phyloP scores from a whole-genome alignment of 306 rosid genomes.

The Trifolium subterraneum region DNA sequence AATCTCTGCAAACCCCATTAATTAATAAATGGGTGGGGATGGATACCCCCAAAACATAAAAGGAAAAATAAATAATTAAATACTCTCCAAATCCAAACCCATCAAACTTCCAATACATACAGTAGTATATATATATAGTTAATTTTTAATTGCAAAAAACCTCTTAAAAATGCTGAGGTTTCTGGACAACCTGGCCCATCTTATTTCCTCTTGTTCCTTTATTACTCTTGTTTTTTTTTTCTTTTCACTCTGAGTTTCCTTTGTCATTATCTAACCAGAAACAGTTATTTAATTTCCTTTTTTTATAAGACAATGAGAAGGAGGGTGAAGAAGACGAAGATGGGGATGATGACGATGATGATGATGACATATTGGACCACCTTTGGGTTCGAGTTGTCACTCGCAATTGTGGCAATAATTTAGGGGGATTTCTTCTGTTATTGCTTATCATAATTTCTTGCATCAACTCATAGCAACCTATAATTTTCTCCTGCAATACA shows the following conservation, averaged over 20 bases:
- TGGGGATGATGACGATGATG: slow-evolving; percentile 37
- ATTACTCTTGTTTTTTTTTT: not conserved
- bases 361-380: slow-evolving; percentile 60
- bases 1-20: slow-evolving; percentile 72
- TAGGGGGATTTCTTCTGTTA: slow-evolving; percentile 51
- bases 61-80: slow-evolving; percentile 20
- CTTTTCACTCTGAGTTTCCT: slow-evolving; percentile 64
- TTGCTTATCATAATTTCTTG: slow-evolving; percentile 67
- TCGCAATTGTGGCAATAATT: slow-evolving; percentile 71
- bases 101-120: slow-evolving; percentile 48
- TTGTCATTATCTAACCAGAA: slow-evolving; percentile 81
- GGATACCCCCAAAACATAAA: slow-evolving; percentile 55
- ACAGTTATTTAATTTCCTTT: slow-evolving; percentile 76
- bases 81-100: slow-evolving; percentile 42
- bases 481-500: slow-evolving; percentile 76
- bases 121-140: slow-evolving; percentile 42
- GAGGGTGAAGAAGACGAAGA: slow-evolving; percentile 59
- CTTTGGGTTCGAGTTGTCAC: slow-evolving; percentile 55
- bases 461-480: slow-evolving; percentile 78
- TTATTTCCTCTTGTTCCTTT: slow-evolving; percentile 7
- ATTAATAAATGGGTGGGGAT: slow-evolving; percentile 73
- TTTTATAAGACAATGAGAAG: slow-evolving; percentile 61
- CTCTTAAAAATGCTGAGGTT: slow-evolving; percentile 65
- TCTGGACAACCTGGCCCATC: slow-evolving; percentile 53
- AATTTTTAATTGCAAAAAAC: slow-evolving; percentile 58